Conservation (phyloP, 768 basidiomycete genomes). For the Pisolithus orientalis region DNA sequence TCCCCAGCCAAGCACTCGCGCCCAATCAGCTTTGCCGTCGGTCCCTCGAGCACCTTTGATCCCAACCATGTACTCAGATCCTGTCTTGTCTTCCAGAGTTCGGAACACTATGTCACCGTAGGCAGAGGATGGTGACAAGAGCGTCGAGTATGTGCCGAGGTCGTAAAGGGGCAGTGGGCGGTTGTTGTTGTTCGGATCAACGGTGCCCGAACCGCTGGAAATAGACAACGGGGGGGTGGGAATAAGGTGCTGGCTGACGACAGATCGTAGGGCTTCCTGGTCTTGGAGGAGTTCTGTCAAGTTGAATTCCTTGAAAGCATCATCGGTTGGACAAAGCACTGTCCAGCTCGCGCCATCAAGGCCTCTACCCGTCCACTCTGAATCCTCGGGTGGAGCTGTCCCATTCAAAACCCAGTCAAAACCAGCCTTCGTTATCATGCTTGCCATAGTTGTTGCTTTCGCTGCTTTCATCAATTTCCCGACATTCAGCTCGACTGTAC, state of each 20-base stretch:
- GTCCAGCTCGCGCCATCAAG: slow-evolving; percentile 68
- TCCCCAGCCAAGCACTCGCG: slow-evolving; percentile 65
- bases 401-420: slow-evolving; percentile 91
- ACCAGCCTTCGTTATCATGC: slow-evolving; percentile 75
- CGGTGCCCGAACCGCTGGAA: slow-evolving; percentile 18
- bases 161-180: slow-evolving; percentile 69
- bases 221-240: slow-evolving; percentile 32
- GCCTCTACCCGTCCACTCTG: slow-evolving; percentile 52
- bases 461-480: slow-evolving; percentile 90
- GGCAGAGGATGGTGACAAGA: slow-evolving; percentile 56
- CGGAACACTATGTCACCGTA: slow-evolving; percentile 87
- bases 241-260: slow-evolving; percentile 76
- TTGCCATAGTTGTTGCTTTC: slow-evolving; percentile 84
- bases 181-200: slow-evolving; percentile 51
- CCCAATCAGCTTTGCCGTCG: slow-evolving; percentile 56
- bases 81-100: slow-evolving; percentile 35
- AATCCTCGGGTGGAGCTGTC: slow-evolving; percentile 65
- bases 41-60: slow-evolving; percentile 71
- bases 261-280: slow-evolving; percentile 41
- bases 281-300: slow-evolving; percentile 66
- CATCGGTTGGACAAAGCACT: slow-evolving; percentile 84
- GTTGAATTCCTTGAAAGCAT: slow-evolving; percentile 85
- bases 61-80: slow-evolving; percentile 50
- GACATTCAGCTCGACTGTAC: slow-evolving; percentile 77
- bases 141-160: slow-evolving; percentile 66